phyloP scores from a whole-genome alignment of 352 stramenopile species.

The Labyrinthula sp. region DNA sequence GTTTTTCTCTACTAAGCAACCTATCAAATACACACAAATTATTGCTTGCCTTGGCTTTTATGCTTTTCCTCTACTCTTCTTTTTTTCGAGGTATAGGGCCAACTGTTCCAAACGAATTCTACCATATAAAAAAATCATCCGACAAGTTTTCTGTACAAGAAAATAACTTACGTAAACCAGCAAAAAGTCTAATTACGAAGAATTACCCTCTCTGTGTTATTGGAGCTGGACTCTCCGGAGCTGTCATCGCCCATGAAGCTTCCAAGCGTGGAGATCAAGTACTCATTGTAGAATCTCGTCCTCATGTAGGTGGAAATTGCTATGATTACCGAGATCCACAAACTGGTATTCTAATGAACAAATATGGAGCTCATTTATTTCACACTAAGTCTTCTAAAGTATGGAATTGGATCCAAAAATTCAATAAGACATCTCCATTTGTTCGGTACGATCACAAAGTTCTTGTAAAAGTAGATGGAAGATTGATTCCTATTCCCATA shows the following conservation, averaged over 20 bases:
- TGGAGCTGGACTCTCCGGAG: constrained; percentile 30
- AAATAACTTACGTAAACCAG: too few relatives aligned
- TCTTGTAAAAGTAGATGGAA: constrained; percentile 39
- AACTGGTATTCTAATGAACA: constrained; percentile 40
- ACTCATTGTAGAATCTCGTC: constrained; percentile 24
- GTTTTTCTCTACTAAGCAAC: too few relatives aligned
- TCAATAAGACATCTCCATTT: constrained; percentile 43
- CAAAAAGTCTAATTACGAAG: too few relatives aligned
- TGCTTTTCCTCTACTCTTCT: too few relatives aligned
- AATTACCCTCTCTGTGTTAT: too few relatives aligned
- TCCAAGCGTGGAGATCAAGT: constrained; percentile 14
- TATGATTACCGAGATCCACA: constrained; percentile 41
- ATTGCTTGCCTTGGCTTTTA: too few relatives aligned
- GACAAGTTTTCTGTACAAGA: too few relatives aligned
- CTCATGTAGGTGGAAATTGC: constrained; percentile 40
- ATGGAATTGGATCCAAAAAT: constrained; percentile 45
- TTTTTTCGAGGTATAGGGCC: too few relatives aligned
- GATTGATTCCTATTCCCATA: constrained; percentile 44
- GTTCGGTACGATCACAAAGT: constrained; percentile 43
- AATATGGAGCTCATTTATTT: constrained; percentile 43
- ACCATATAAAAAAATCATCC: too few relatives aligned
- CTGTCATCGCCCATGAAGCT: constrained; percentile 29
- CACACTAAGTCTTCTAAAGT: constrained; percentile 43
- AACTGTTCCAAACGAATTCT: too few relatives aligned
- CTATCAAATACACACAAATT: too few relatives aligned